Base-by-base conservation (phyloP, 1,284 basidiomycete genomes). In the Rugosomyces carneus region DNA sequence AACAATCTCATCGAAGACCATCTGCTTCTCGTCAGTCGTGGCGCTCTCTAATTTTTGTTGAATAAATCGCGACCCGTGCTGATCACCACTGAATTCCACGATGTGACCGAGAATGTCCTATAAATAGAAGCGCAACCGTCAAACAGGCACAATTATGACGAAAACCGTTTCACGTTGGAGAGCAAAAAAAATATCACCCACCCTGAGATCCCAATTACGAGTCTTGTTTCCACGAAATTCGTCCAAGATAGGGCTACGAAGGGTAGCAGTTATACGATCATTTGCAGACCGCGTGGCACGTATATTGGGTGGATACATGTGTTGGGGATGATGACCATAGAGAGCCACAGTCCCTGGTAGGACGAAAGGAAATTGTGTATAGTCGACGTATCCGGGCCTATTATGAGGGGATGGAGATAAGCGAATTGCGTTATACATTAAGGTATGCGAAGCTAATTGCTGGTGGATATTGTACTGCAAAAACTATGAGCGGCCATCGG, bases 31-130 rank as follows among this genome's bases (percentile, higher is more conserved):
- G 53, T 92, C 89, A 35, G 76, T 76, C 2, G 78, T 73, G 5
- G 89, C 86, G 3, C 71, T 75, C 65, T 90, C 86, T 19, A 94
- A 72, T 60, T 87, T 87, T 62, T 89, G 84, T 62, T 96, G 86
- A 53, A 95, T 89, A 66, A 93, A 88, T 36, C 94, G 78, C 36
- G 93, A 92, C 20, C 93, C 89, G 59, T 94, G 89, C 63, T 98
- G 95, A 65, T 99, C 96, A 26, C 82, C 81, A 53, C 90, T 88
- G 64, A 99, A 98, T 63, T 98, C 96, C 44, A 91, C 86, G 42
- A 97, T 69, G 65, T 88, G 80, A 11, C 91, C 92, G 43, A 76
- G 76, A 57, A 99, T 87, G 58, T 96, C 93, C 85, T 91, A 63
- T 16, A 36, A 46, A 13, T n/a, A 13, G 3, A 29, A 10, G 31